A percentile compares a stretch with the other conserved stretches of the same genome.
phyloP scores from a whole-genome alignment of 2,329 filamentous ascomycete species.

The Ilyonectria mors-panacis region DNA sequence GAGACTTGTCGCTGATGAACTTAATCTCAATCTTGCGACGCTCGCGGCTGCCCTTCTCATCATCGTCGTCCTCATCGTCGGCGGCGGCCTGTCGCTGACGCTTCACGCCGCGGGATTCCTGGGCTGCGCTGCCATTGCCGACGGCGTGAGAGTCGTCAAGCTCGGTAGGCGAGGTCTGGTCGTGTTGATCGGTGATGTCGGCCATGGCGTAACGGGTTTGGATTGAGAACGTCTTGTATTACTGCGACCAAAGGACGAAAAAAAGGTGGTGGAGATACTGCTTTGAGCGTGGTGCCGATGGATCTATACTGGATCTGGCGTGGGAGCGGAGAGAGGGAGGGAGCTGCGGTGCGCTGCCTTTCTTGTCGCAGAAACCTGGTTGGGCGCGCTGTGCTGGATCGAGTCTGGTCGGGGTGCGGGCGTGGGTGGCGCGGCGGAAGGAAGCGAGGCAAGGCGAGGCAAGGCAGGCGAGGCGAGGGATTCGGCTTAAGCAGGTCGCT shows the following conservation, averaged over 20 bases:
- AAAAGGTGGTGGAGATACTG: conserved; percentile 74
- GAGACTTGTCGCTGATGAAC: conserved; percentile 99
- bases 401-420: conserved; percentile 54
- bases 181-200: conserved; percentile 85
- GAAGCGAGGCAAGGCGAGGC: conserved; percentile 58
- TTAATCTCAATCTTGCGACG: conserved; percentile 99
- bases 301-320: conserved; percentile 77
- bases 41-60: conserved; percentile 97
- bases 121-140: conserved; percentile 79
- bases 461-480: conserved; percentile 43
- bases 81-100: conserved; percentile 85
- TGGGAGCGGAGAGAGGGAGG: conserved; percentile 62
- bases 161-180: conserved; percentile 81
- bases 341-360: conserved; percentile 63
- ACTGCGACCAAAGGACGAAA: conserved; percentile 56
- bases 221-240: conserved; percentile 50
- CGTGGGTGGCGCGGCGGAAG: conserved; percentile 52
- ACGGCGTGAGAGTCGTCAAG: conserved; percentile 80
- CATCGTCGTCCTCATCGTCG: conserved; percentile 97
- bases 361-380: conserved; percentile 70
- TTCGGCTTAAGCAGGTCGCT: conserved; percentile 42
- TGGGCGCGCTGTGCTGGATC: conserved; percentile 60
- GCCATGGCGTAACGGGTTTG: conserved; percentile 68
- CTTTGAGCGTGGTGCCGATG: conserved; percentile 76
- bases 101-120: conserved; percentile 88